Percentiles rank a stretch among this genome's conserved stretches.
phyloP scores from a whole-genome alignment of 805 yeast genomes.

The Ogataea allantospora region DNA sequence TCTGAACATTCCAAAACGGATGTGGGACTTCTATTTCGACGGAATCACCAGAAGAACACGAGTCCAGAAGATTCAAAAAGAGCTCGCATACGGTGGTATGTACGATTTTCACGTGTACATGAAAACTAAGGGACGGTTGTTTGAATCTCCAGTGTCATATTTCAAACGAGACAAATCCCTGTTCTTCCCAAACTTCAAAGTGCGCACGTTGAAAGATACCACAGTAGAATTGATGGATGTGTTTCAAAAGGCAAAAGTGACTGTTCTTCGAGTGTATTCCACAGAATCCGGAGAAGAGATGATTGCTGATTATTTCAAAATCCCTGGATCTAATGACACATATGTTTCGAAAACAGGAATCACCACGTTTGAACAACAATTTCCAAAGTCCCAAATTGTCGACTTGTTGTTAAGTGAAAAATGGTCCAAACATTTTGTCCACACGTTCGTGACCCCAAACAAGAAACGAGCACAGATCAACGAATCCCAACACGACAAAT shows the following conservation, averaged over 20 bases:
- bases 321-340: conserved; percentile 39
- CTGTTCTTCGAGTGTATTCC: conserved; percentile 64
- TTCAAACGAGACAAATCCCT: conserved; percentile 70
- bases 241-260: conserved; percentile 47
- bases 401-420: conserved; percentile 78
- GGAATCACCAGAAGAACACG: conserved; percentile 36
- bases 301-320: conserved; percentile 56
- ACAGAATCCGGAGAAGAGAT: conserved; percentile 70
- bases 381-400: conserved; percentile 64
- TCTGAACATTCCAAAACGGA: conserved; percentile 30
- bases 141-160: conserved; percentile 75
- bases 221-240: conserved; percentile 37
- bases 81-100: conserved; percentile 67
- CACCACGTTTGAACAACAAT: conserved; percentile 37
- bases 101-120: conserved; percentile 61
- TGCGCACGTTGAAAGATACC: conserved; percentile 45
- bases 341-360: conserved; percentile 43
- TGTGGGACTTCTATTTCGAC: conserved; percentile 37
- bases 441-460: conserved; percentile 51
- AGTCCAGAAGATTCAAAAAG: conserved; percentile 47
- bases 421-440: conserved; percentile 62
- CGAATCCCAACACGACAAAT: conserved; percentile 42
- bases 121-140: conserved; percentile 81
- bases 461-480: conserved; percentile 27
- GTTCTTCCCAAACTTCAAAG: conserved; percentile 80